A percentile compares a stretch with the other conserved stretches of the same genome.
These are phyloP conservation scores for Daldinia childiae DNA, from an alignment of 495 filamentous ascomycete species.

Conservation along the genomic window DNA sequence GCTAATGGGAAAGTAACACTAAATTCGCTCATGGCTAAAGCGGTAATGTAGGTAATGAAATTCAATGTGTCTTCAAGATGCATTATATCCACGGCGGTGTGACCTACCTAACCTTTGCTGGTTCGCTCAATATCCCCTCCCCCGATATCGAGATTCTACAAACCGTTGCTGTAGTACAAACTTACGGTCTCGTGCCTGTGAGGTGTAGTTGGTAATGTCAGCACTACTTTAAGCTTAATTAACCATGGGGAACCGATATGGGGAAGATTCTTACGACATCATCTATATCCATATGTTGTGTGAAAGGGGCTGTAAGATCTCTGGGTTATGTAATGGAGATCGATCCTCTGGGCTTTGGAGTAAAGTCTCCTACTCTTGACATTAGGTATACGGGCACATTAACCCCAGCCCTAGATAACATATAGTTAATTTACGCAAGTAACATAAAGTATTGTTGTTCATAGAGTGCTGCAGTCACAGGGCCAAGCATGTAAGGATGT, in stretches of 20 bases:
- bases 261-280: not conserved
- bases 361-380: not conserved
- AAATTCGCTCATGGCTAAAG: not conserved
- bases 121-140: not conserved
- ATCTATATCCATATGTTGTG: not conserved
- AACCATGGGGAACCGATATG: not conserved
- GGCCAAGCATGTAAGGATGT: not conserved
- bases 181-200: not conserved
- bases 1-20: not conserved
- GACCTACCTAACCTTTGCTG: not conserved
- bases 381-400: not conserved
- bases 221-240: conserved; percentile 12
- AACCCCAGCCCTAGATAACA: not conserved
- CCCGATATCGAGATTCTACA: not conserved
- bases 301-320: not conserved
- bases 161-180: not conserved
- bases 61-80: not conserved
- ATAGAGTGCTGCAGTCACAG: not conserved
- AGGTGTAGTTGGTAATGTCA: not conserved
- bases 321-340: conserved; percentile 7
- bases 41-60: not conserved
- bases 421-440: not conserved
- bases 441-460: not conserved
- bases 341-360: not conserved
- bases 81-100: not conserved